Evolutionary conservation across 202 grass and related monocot genomes (phyloP), one percentile per base, ranked within the genome.

Genomic region (Saccharum hybrid): DNA sequence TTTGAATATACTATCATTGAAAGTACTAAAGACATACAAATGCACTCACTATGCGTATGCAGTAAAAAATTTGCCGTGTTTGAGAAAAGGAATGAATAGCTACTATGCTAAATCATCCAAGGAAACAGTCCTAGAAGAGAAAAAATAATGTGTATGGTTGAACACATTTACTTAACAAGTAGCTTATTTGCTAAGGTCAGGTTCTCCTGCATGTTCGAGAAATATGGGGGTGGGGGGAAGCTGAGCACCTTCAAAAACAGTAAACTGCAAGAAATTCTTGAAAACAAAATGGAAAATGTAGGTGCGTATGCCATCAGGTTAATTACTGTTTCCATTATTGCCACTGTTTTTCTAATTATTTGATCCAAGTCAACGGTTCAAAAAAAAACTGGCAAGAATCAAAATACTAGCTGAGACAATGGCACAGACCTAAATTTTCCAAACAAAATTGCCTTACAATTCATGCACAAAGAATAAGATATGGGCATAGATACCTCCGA

Each of bases 401-500:
- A 0, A 31, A 63, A 14, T 31, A 63, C 26, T 63, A 63, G 12
- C 11, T 31, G 61, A 31, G 26, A 2, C 10, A 31, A 31, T 63
- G 12, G 61, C 61, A 30, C 26, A 63, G 4, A 14, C 12, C 11
- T 63, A 63, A 63, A 13, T 14, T 63, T 30, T 63, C 26, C n/a
- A 38, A 45, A 48, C 19, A 61, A 30, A 11, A 15, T 40, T 73
- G 16, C 41, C 31, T 74, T 23, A 52, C 18, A 74, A 70, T 56
- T 15, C 36, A 83, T 46, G 59, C 36, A 81, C 71, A 23, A 62
- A 83, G 43, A 79, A 83, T 56, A 68, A 78, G 30, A 83, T 84
- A 71, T 73, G 42, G 31, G 30, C 81, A 49, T 13, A 61, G 15
- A 66, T 98, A 98, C 95, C 92, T 98, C 89, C 5, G 89, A 79